Conservation (phyloP, 805 yeast genomes). For the Nakazawaea holstii region DNA sequence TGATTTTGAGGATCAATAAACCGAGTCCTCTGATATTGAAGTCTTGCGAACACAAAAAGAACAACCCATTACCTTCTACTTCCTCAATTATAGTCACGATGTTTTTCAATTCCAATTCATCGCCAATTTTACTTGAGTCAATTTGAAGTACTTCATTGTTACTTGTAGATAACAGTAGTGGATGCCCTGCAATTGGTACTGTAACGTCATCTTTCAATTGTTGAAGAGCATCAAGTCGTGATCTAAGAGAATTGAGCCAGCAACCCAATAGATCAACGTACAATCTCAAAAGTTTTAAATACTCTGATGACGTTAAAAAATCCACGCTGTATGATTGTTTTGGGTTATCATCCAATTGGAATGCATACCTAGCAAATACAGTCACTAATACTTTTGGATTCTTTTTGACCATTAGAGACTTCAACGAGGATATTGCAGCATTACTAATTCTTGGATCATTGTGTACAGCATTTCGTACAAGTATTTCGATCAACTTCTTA, state of each 20-base stretch:
- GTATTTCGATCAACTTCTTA: constrained; percentile 64
- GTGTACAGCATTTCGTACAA: constrained; percentile 75
- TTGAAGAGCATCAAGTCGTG: constrained; percentile 13
- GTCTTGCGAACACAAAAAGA: constrained; percentile 87
- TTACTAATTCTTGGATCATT: constrained; percentile 53
- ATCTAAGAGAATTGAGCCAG: constrained; percentile 70
- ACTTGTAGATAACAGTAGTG: neutral
- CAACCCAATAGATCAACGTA: constrained; percentile 76
- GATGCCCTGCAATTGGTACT: constrained; percentile 8
- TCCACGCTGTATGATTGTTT: constrained; percentile 48
- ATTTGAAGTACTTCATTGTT: constrained; percentile 28
- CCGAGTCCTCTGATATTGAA: constrained; percentile 70
- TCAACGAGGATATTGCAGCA: constrained; percentile 61
- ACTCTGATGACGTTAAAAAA: constrained; percentile 56
- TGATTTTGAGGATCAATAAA: constrained; percentile 64
- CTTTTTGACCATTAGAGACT: constrained; percentile 57
- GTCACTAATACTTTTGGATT: constrained; percentile 70
- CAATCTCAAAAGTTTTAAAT: constrained; percentile 52
- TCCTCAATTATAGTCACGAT: constrained; percentile 87
- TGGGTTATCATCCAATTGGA: constrained; percentile 70
- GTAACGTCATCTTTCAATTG: constrained; percentile 19
- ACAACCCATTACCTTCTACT: constrained; percentile 92
- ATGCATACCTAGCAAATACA: constrained; percentile 73
- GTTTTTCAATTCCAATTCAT: constrained; percentile 70
- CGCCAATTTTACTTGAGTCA: constrained; percentile 23